Evolutionary conservation across 306 rosid genomes (phyloP).

Genomic region (Vigna hirtella): DNA sequence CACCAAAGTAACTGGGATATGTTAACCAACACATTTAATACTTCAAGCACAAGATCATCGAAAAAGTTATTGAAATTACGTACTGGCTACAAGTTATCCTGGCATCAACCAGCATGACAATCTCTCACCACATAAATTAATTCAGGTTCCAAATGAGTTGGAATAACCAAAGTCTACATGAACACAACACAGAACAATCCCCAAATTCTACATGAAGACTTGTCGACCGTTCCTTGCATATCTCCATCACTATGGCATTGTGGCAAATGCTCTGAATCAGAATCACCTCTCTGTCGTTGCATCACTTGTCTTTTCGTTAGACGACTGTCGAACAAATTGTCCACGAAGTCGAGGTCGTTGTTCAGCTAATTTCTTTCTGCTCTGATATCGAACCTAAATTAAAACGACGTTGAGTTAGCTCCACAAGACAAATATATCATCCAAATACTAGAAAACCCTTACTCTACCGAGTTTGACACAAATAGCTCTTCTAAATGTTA

Average conservation of each 20-base stretch:
- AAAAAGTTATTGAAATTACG: slow-evolving; percentile 1
- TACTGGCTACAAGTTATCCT: slow-evolving; percentile 10
- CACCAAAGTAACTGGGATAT: background rate
- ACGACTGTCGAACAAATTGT: slow-evolving; percentile 70
- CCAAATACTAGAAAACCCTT: background rate
- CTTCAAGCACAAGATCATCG: slow-evolving; percentile 10
- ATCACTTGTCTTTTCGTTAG: slow-evolving; percentile 56
- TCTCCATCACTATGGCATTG: slow-evolving; percentile 25
- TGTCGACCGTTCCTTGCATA: slow-evolving; percentile 13
- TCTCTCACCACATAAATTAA: slow-evolving; percentile 37
- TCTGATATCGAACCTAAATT: slow-evolving; percentile 75
- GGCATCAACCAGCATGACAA: slow-evolving; percentile 35
- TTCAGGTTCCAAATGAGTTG: slow-evolving; percentile 37
- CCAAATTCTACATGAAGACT: slow-evolving; percentile 37
- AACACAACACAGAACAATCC: slow-evolving; percentile 35
- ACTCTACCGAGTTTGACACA: slow-evolving; percentile 14
- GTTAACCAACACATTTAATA: background rate
- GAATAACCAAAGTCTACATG: slow-evolving; percentile 38
- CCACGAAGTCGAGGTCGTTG: slow-evolving; percentile 76
- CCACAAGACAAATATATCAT: slow-evolving; percentile 19
- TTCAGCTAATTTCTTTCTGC: slow-evolving; percentile 76
- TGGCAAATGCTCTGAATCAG: slow-evolving; percentile 47
- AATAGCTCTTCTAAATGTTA: background rate
- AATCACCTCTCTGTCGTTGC: slow-evolving; percentile 62
- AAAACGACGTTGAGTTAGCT: slow-evolving; percentile 40